Conservation (phyloP, 768 basidiomycete species). For the Hygrophorus pudorinus region DNA sequence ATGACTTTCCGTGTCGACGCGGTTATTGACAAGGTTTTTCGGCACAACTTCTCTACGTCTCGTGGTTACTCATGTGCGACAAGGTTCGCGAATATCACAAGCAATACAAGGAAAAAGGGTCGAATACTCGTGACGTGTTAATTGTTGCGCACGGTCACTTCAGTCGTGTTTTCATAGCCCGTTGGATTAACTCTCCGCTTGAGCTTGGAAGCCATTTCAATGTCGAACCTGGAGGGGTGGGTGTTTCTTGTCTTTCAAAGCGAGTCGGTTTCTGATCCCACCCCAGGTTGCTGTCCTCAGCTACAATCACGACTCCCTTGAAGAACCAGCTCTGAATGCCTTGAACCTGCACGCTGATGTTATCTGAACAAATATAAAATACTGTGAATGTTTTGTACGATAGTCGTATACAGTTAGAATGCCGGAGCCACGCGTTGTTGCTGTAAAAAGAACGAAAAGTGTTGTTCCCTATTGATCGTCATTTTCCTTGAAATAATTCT, state of each 20-base stretch:
- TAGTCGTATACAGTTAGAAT: background rate
- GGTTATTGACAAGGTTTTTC: slow-evolving; percentile 57
- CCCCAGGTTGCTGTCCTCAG: slow-evolving; percentile 65
- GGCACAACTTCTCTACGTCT: slow-evolving; percentile 1
- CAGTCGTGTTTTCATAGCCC: slow-evolving; percentile 65
- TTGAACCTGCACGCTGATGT: slow-evolving; percentile 55
- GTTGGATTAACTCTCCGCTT: slow-evolving; percentile 71
- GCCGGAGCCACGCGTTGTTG: background rate
- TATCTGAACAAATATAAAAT: slow-evolving; percentile 1
- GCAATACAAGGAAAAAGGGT: slow-evolving; percentile 56
- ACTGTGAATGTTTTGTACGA: background rate
- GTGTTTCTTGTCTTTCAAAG: slow-evolving; percentile 2
- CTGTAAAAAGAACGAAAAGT: no score
- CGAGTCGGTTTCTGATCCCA: slow-evolving; percentile 4
- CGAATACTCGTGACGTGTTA: slow-evolving; percentile 66
- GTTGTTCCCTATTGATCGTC: background rate
- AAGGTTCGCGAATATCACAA: slow-evolving; percentile 72
- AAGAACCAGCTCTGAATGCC: slow-evolving; percentile 68
- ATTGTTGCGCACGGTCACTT: slow-evolving; percentile 89
- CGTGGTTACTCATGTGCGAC: background rate
- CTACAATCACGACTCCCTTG: slow-evolving; percentile 74
- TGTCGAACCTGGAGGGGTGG: slow-evolving; percentile 78
- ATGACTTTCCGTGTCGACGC: slow-evolving; percentile 74
- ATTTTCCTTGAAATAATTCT: no score
- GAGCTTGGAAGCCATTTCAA: slow-evolving; percentile 59